Base-by-base conservation (phyloP, 1,139 yeast species). In the Blastobotrys proliferans region DNA sequence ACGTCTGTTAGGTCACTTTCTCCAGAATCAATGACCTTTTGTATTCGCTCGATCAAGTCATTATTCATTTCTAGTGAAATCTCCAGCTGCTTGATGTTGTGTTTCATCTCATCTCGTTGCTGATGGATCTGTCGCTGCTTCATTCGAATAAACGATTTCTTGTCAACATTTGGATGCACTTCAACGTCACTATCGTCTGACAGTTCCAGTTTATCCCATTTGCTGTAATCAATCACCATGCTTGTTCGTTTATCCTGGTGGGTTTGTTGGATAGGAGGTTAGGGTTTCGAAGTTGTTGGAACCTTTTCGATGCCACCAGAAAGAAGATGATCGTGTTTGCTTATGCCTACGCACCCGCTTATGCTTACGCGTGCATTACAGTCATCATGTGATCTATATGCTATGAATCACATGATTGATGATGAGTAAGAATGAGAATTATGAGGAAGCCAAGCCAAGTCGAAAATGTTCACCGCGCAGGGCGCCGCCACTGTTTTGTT, bases 141-240 rank as follows among this genome's bases (percentile, higher is more conserved):
- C 98, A 97, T 92, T 50, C 81, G 79, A 56, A 94, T 86, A 56
- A 94, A 90, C 1, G 97, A 88, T 40, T 71, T 72, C 63, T 94
- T 94, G 65, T 94, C 99, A 26, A 94, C 98, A 60, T 94, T 94
- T 47, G 98, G 99, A 63, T 94, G 99, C 8, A 90, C 98, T 60
- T 92, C 98, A 39, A 90, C 73, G 60, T 92, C 97, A 5, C 96
- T 86, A 63, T 92, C 99, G 61, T 92, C 99, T 14, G 96, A 86
- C 38, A 92, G 70, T 64, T 92, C 98, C 48, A 92, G 77, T 62
- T 87, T 87, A 65, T 92, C 99, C 97, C 98, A 92, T 63, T 92
- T 92, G 11, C 97, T 88, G 66, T 92, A 92, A 62, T 92, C 98
- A 55, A 90, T 81, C 8, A 63, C 67, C 68, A 64, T 64, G 26